Evolutionary conservation across 2,329 filamentous ascomycete species (phyloP), one percentile per base, ranked within the genome.

Genomic region (Neonectria magnoliae): DNA sequence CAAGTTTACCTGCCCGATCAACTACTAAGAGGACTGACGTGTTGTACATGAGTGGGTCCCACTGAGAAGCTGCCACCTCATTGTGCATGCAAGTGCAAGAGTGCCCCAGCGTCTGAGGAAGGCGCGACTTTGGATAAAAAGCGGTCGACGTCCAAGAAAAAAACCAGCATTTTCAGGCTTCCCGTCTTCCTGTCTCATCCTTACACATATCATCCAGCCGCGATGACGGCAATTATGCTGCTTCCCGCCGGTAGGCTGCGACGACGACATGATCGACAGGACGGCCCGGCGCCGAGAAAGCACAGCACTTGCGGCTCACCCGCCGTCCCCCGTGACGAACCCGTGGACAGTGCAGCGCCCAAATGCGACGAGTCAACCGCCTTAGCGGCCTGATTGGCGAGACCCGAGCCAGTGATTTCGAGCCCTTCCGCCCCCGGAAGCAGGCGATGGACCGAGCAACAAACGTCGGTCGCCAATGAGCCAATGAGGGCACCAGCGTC

Each of bases 51-150:
- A 70, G 71, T 72, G 73, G 72, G 68, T 63, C 68, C 61, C 68
- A 72, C 62, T 71, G 42, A 71, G 65, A 63, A 62, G 62, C 42
- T 74, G 72, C 72, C 72, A 74, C 57, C 66, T 74, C 72, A 74
- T 68, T 71, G 64, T 74, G 72, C 72, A 72, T 73, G 71, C 63
- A 66, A 66, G 63, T 62, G 59, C 63, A 58, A 65, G 61, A 68
- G 61, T 61, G 62, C 60, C 62, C 54, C 61, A 56, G 50, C 44
- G 27, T 62, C 63, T 58, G 62, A 59, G 66, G 62, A 66, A 66
- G 60, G 63, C 55, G 54, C 55, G 61, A 66, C 60, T 60, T 20
- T 57, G 36, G 70, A 70, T 68, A 73, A 73, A 71, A 71, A 60
- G 65, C 56, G 58, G 63, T 60, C 45, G 29, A 51, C 51, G 59